A percentile compares a stretch with the other conserved stretches of the same genome.
These are phyloP conservation scores for Candida anutae DNA, from an alignment of 1,139 yeast species.

Conservation along the genomic window DNA sequence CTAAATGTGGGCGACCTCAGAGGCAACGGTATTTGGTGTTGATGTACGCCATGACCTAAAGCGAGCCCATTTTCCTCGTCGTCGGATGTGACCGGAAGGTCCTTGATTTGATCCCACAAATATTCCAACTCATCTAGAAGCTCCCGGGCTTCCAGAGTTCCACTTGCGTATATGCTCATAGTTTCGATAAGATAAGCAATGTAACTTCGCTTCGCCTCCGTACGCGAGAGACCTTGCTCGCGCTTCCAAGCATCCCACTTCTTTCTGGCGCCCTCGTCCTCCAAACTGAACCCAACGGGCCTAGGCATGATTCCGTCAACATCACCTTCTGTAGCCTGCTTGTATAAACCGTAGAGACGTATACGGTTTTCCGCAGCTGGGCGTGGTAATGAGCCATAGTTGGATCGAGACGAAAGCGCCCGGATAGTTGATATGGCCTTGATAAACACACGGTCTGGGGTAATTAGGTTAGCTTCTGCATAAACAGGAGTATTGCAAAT, in stretches of 20 bases:
- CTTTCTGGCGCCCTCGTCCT: slow-evolving; percentile 59
- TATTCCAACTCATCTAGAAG: slow-evolving; percentile 58
- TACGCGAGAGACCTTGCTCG: slow-evolving; percentile 60
- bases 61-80: slow-evolving; percentile 15
- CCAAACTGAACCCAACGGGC: slow-evolving; percentile 53
- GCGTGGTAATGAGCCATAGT: slow-evolving; percentile 64
- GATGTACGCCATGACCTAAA: slow-evolving; percentile 5
- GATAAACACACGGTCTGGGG: slow-evolving; percentile 63
- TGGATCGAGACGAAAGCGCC: slow-evolving; percentile 61
- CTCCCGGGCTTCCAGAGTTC: slow-evolving; percentile 62
- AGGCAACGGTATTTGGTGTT: slow-evolving; percentile 19
- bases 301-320: slow-evolving; percentile 61
- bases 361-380: slow-evolving; percentile 74
- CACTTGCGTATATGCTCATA: slow-evolving; percentile 64
- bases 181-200: slow-evolving; percentile 64
- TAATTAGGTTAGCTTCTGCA: slow-evolving; percentile 10
- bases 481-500: too few species aligned
- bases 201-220: slow-evolving; percentile 70
- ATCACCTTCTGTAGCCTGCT: slow-evolving; percentile 85
- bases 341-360: slow-evolving; percentile 70
- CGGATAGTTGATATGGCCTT: slow-evolving; percentile 76
- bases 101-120: slow-evolving; percentile 70
- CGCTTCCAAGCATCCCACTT: slow-evolving; percentile 87
- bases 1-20: slow-evolving; percentile 33
- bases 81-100: slow-evolving; percentile 30